These are phyloP conservation scores for Rhodamnia argentea DNA, from an alignment of 345 rosid genomes.

Conservation along the genomic window DNA sequence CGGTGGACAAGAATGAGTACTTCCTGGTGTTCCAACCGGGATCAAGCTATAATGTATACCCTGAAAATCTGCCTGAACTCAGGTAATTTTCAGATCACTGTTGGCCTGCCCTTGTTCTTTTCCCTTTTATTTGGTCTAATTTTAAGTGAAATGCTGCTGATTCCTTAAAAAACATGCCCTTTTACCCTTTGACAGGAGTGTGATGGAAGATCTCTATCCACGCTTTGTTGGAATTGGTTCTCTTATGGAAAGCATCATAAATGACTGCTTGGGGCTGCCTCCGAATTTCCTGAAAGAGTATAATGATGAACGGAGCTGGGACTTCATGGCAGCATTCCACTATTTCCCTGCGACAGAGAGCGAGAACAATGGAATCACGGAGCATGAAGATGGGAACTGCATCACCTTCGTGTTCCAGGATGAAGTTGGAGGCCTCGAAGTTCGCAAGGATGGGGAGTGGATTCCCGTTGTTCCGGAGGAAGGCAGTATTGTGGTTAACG, in stretches of 20 bases:
- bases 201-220: constrained; percentile 20
- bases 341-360: constrained; percentile 27
- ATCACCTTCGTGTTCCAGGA: neutral
- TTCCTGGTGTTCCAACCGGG: constrained; percentile 21
- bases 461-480: constrained; percentile 19
- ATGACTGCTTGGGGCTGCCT: constrained; percentile 38
- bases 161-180: neutral
- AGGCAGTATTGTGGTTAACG: constrained; percentile 23
- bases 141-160: neutral
- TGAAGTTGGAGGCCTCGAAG: neutral
- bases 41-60: constrained; percentile 30
- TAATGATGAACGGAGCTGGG: constrained; percentile 39
- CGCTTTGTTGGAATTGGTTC: constrained; percentile 9
- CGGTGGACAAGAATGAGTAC: constrained; percentile 35
- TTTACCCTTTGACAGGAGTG: constrained; percentile 11
- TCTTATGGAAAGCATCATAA: constrained; percentile 27
- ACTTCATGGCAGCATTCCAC: constrained; percentile 28
- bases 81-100: neutral
- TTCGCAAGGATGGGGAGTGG: constrained; percentile 18
- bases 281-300: constrained; percentile 23
- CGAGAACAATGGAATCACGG: constrained; percentile 28
- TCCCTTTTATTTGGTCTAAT: neutral
- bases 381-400: constrained; percentile 40
- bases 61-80: constrained; percentile 25
- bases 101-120: neutral